phyloP scores from a whole-genome alignment of 495 filamentous ascomycete genomes.

The Hypoxylon intermedium region DNA sequence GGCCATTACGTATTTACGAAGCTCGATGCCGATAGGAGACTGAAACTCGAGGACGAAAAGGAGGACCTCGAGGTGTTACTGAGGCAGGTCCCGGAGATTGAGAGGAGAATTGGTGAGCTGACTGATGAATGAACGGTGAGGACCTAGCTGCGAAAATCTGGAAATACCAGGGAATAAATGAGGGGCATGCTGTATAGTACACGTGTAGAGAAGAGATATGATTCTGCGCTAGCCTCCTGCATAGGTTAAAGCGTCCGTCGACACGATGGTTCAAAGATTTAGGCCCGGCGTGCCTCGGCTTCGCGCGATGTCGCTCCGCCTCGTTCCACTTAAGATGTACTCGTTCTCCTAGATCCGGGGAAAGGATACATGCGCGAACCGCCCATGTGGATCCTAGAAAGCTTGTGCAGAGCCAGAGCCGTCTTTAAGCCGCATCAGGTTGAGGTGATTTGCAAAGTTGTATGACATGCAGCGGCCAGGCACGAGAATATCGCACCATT shows the following conservation, averaged over 20 bases:
- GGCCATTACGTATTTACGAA: constrained; percentile 89
- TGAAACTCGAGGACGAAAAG: constrained; percentile 93
- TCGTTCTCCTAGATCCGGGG: neutral
- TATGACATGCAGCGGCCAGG: neutral
- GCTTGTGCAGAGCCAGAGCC: neutral
- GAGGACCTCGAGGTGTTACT: constrained; percentile 90
- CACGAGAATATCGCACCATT: neutral
- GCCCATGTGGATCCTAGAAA: neutral
- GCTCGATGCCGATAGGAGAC: constrained; percentile 84
- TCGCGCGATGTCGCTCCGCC: too few species aligned
- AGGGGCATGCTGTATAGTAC: constrained; percentile 16
- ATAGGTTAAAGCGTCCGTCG: constrained; percentile 1
- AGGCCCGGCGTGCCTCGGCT: too few species aligned
- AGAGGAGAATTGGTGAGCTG: constrained; percentile 83
- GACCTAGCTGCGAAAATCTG: neutral
- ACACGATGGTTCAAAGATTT: constrained; percentile 2
- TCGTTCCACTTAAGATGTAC: neutral
- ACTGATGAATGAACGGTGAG: constrained; percentile 46
- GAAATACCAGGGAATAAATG: constrained; percentile 2
- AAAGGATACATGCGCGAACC: too few species aligned
- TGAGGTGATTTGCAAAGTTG: neutral
- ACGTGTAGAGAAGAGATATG: neutral
- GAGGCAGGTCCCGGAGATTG: constrained; percentile 82
- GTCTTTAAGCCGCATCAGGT: neutral
- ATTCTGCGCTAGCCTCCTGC: constrained; percentile 11